A percentile compares a stretch with the other conserved stretches of the same genome.
Conservation (phyloP, 2,329 filamentous ascomycete genomes). For the Nigrospora oryzae region DNA sequence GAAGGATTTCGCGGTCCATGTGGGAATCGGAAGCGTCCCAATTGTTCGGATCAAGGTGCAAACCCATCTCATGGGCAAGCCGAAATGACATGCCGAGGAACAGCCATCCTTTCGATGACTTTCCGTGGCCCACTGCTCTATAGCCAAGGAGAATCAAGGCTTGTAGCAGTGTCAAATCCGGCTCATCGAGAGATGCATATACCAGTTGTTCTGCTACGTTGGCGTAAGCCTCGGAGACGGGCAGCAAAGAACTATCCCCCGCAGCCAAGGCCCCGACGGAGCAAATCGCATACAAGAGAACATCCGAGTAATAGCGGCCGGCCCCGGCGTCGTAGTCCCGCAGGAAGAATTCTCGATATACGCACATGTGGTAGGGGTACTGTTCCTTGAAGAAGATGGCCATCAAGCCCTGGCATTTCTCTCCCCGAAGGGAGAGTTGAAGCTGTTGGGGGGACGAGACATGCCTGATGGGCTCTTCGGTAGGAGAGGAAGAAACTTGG, state of each 20-base stretch:
- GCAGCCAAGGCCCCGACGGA: constrained; percentile 38
- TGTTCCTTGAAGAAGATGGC: constrained; percentile 37
- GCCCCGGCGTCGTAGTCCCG: constrained; percentile 36
- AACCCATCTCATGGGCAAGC: constrained; percentile 41
- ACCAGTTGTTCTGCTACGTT: constrained; percentile 35
- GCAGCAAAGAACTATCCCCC: constrained; percentile 22
- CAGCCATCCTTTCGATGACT: constrained; percentile 41
- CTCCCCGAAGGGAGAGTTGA: constrained; percentile 31
- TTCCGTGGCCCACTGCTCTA: constrained; percentile 36
- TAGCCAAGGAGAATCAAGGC: constrained; percentile 36
- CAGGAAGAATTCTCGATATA: constrained; percentile 42
- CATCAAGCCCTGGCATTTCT: constrained; percentile 35
- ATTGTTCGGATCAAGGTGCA: constrained; percentile 41
- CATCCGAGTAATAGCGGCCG: constrained; percentile 40
- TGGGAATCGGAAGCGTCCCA: constrained; percentile 31
- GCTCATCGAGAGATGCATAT: constrained; percentile 32
- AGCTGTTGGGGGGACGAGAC: constrained; percentile 14
- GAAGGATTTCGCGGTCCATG: constrained; percentile 36
- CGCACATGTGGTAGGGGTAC: constrained; percentile 39
- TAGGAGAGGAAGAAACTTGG: constrained; percentile 3
- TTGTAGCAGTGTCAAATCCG: constrained; percentile 37
- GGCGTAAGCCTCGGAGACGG: constrained; percentile 33
- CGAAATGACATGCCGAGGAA: constrained; percentile 44
- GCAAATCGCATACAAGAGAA: constrained; percentile 39
- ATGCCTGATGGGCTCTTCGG: constrained; percentile 1